A percentile compares a stretch with the other conserved stretches of the same genome.
Conservation (phyloP, 2,329 filamentous ascomycete species). For the Fusarium ramigenum region DNA sequence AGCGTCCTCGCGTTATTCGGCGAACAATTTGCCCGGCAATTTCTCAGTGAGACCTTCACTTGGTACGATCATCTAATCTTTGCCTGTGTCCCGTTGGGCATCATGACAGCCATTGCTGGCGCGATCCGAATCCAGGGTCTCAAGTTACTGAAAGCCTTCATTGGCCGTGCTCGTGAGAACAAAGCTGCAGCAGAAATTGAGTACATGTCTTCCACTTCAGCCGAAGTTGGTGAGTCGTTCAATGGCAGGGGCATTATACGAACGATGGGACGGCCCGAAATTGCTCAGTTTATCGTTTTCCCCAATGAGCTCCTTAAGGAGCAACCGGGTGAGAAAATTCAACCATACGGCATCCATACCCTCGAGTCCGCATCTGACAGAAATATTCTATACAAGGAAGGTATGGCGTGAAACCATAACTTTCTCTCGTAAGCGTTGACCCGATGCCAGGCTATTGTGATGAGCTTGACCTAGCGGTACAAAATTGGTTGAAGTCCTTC, state of each 20-base stretch:
- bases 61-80: background rate
- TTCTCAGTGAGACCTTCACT: background rate
- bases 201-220: background rate
- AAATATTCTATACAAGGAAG: background rate
- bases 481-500: background rate
- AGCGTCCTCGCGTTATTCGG: background rate
- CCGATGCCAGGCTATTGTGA: background rate
- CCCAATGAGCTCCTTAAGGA: background rate
- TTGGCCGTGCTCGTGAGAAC: background rate
- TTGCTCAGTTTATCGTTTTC: background rate
- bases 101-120: background rate
- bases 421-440: too few relatives aligned
- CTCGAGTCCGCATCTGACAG: background rate
- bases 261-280: background rate
- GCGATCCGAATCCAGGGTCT: background rate
- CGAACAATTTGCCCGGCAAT: background rate
- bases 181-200: background rate
- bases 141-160: fast-evolving
- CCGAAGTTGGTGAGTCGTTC: background rate
- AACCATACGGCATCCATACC: background rate
- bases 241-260: background rate
- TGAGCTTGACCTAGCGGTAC: background rate
- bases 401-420: background rate
- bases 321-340: background rate
- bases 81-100: background rate